Evolutionary conservation across 129 eudicot species (phyloP).

Genomic region (Pseudognaphalium luteoalbum): DNA sequence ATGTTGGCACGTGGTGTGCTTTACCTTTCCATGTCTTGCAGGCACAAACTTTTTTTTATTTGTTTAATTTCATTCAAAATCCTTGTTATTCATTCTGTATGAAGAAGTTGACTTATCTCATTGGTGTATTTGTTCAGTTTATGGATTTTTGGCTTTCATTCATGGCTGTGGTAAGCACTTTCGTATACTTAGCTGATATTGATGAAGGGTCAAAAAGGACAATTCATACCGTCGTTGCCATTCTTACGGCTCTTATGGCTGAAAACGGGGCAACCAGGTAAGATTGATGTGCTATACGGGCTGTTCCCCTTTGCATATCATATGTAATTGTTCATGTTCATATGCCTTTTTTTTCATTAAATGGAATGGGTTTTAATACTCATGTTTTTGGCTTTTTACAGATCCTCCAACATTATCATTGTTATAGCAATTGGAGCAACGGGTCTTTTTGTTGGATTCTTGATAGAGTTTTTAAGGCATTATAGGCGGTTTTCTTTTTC

Average conservation of each 20-base stretch:
- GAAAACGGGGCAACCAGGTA: conserved; percentile 85
- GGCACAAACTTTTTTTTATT: conserved; percentile 40
- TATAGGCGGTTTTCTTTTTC: conserved; percentile 54
- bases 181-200: conserved; percentile 75
- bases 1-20: conserved; percentile 97
- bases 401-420: conserved; percentile 70
- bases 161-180: conserved; percentile 98
- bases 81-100: neutral
- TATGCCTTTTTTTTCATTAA: neutral
- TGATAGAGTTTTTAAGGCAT: conserved; percentile 61
- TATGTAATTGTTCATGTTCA: neutral
- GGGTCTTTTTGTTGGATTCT: conserved; percentile 73
- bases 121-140: conserved; percentile 46
- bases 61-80: neutral
- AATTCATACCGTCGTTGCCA: conserved; percentile 80
- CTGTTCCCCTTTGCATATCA: neutral
- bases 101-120: neutral
- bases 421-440: conserved; percentile 77
- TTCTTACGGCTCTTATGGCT: conserved; percentile 92
- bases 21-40: conserved; percentile 70
- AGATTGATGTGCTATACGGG: neutral
- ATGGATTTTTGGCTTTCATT: conserved; percentile 99
- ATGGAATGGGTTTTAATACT: neutral
- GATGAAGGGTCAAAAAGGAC: conserved; percentile 85
- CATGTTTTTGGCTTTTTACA: conserved; percentile 41